Conservation (phyloP, 352 stramenopile species). For the Paralagenidium karlingii region DNA sequence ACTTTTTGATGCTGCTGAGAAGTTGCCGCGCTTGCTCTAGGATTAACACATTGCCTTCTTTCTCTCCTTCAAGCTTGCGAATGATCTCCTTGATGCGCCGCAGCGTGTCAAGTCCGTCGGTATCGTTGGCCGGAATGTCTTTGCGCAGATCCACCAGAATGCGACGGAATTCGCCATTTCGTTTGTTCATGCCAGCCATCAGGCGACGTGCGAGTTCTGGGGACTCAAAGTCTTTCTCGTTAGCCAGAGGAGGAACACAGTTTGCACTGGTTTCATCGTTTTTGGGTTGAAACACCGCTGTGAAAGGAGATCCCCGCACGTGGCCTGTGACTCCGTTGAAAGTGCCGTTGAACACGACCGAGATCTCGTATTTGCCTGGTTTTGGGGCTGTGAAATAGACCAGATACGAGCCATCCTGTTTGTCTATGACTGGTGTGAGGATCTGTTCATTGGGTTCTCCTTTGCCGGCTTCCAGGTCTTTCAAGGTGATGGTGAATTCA, state of each 20-base stretch:
- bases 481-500: slow-evolving; percentile 82
- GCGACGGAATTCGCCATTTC: slow-evolving; percentile 68
- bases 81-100: slow-evolving; percentile 80
- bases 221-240: slow-evolving; percentile 66
- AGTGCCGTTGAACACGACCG: slow-evolving; percentile 87
- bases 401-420: slow-evolving; percentile 90
- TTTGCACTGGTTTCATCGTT: slow-evolving; percentile 47
- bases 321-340: slow-evolving; percentile 88
- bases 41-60: slow-evolving; percentile 48
- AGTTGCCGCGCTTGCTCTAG: slow-evolving; percentile 69
- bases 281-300: slow-evolving; percentile 21
- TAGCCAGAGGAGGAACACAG: slow-evolving; percentile 47
- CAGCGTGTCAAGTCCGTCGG: slow-evolving; percentile 63
- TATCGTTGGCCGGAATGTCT: slow-evolving; percentile 69
- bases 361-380: slow-evolving; percentile 77
- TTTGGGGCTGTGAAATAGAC: slow-evolving; percentile 81
- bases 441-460: slow-evolving; percentile 15
- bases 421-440: slow-evolving; percentile 60
- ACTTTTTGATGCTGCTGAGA: slow-evolving; percentile 72
- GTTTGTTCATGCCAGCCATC: slow-evolving; percentile 77
- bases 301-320: slow-evolving; percentile 91
- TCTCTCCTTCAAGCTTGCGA: slow-evolving; percentile 58
- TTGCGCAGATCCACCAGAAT: slow-evolving; percentile 71
- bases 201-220: slow-evolving; percentile 50
- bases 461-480: slow-evolving; percentile 13